Base-by-base conservation (phyloP, 2,329 filamentous ascomycete species). In the Alternaria ethzedia region DNA sequence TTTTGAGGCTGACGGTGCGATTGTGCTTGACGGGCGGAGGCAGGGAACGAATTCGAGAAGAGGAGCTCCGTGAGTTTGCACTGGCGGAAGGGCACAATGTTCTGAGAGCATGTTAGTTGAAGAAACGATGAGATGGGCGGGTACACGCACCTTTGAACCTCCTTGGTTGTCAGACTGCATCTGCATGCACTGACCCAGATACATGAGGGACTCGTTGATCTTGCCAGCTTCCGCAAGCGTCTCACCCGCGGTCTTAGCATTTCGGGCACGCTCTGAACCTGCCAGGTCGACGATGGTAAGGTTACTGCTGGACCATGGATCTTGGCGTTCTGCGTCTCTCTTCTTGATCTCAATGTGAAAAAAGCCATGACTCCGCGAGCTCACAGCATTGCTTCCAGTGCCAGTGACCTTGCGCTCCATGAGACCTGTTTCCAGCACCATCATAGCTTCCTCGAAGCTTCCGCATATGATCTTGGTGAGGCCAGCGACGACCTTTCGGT, bases 121-220 rank as follows among this genome's bases (percentile, higher is more conserved):
- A 9, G 10, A 20, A 15, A 28, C 10, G 6, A 36, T 3, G 11
- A 54, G 9, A 12, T 7, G 20, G 54, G 44, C 52, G 15, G 8
- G 43, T 30, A n/a, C 7, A 49, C 66, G 50, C 84, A 92, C 91
- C 87, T 93, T 95, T 76, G 86, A 88, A 12, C 89, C 90, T 66
- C 86, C 90, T 46, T 90, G 89, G 30, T 90, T 86, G 71, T 95
- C 93, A 63, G 91, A 94, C 78, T 97, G 95, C 86, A 97, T 95
- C 78, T 98, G 95, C 72, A 99, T 86, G 77, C 96, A 99, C 76
- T 98, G 96, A 0, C 96, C 96, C 2, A 99, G 86, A 78, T 97
- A 98, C 96, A 99, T 99, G 76, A 99, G 83, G 75, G 93, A 97
- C 80, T 97, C 94, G 75, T 99, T 99, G 78, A 99, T 99, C 82